phyloP scores from a whole-genome alignment of 2,329 filamentous ascomycete genomes.

The Curvularia verruculosa region DNA sequence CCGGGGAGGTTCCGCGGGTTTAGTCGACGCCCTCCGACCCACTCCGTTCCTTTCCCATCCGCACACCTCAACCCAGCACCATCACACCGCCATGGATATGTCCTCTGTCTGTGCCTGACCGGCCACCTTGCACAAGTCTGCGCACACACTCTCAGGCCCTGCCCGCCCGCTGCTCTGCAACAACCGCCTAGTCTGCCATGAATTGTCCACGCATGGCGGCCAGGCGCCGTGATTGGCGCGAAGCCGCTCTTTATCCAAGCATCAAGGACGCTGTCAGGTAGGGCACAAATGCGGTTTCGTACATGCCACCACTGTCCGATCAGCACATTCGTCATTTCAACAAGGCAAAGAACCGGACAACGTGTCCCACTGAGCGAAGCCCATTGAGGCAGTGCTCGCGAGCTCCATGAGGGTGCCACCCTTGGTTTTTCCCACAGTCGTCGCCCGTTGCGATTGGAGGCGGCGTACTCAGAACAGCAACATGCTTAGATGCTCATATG shows the following conservation, averaged over 20 bases:
- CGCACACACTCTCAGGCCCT: constrained; percentile 14
- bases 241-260: constrained; percentile 18
- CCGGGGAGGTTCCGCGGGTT: constrained; percentile 13
- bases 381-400: constrained; percentile 20
- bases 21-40: constrained; percentile 15
- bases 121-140: constrained; percentile 11
- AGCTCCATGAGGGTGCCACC: constrained; percentile 21
- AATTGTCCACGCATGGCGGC: constrained; percentile 15
- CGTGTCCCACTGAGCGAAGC: constrained; percentile 20
- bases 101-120: constrained; percentile 19
- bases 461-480: background rate
- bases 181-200: constrained; percentile 38
- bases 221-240: constrained; percentile 33
- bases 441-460: constrained; percentile 16
- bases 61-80: constrained; percentile 22
- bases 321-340: constrained; percentile 15
- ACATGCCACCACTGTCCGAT: constrained; percentile 19
- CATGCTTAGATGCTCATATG: constrained; percentile 14
- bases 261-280: constrained; percentile 25
- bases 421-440: background rate
- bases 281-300: constrained; percentile 21
- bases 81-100: constrained; percentile 24
- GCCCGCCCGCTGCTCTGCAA: constrained; percentile 17
- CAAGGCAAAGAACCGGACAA: constrained; percentile 20
- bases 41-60: constrained; percentile 20